Base-by-base conservation (phyloP, 208 protist genomes). In the Leptomonas pyrrhocoris region DNA sequence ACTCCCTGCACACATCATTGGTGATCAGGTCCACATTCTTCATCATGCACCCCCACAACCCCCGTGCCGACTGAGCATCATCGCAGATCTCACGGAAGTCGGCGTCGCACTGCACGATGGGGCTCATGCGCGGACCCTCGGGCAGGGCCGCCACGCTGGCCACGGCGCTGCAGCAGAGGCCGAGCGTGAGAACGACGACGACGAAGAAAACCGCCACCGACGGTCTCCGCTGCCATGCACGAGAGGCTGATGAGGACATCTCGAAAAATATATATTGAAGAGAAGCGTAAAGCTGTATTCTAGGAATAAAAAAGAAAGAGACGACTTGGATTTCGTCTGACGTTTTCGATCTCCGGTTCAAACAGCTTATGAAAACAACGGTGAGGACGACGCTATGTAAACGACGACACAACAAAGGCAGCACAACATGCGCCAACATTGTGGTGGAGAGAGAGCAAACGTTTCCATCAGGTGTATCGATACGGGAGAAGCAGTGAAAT, bases 11-110 rank as follows among this genome's bases (percentile, higher is more conserved):
- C 27, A 64, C 38, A 2, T 55, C 68, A 34, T 77, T 73, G 5
- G 36, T 45, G 31, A 85, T 84, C 23, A 59, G 13, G 12, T 77
- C 59, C 2, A 58, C 27, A 48, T 79, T 79, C 31, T 74, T 53
- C 48, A 73, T 72, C 72, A 88, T 70, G 38, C 83, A 88, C 16
- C 50, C 49, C 83, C 79, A 85, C 60, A 75, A 56, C 53, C 70
- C 46, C 3, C 61, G 48, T 4, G 56, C 68, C 12, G 65, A 66
- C 13, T 48, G 25, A 11, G 42, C 31, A 28, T 59, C 42, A 48
- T 13, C 23, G 49, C 80, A 85, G 12, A 85, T 38, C 0, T 21
- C n/a, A 2, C 40, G 30, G 25, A 83, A 75, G 61, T 88, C 83
- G 0, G 67, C 63, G 23, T 49, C 27, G 50, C 83, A 88, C 42